Conservation (phyloP, 331 rosid genomes). For the Pyracantha coccinea region DNA sequence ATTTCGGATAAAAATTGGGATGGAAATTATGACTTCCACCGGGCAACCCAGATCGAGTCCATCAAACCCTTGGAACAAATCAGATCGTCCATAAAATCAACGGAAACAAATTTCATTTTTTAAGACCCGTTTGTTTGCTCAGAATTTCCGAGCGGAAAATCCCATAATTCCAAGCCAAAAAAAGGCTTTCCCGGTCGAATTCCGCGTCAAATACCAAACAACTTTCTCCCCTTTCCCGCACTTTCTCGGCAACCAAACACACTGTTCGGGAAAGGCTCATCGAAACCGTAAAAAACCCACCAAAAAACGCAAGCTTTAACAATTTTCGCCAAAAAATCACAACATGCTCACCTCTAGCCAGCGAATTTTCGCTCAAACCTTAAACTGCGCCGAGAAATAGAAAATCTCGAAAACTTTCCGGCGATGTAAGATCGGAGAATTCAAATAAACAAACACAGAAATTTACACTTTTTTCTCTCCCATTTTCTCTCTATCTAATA, state of each 20-base stretch:
- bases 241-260: not conserved
- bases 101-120: not conserved
- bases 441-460: constrained; percentile 13
- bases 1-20: not conserved
- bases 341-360: constrained; percentile 41
- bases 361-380: constrained; percentile 20
- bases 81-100: constrained; percentile 9
- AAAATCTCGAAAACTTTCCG: constrained; percentile 25
- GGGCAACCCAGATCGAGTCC: constrained; percentile 27
- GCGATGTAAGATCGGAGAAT: constrained; percentile 35
- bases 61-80: constrained; percentile 1
- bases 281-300: not conserved
- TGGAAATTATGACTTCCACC: not conserved
- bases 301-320: constrained; percentile 15
- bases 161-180: not conserved
- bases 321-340: constrained; percentile 7
- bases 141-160: not conserved
- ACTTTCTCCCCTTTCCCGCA: not conserved
- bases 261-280: constrained; percentile 9
- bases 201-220: constrained; percentile 2
- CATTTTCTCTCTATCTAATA: constrained; percentile 33
- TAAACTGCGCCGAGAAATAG: constrained; percentile 8
- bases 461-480: constrained; percentile 5
- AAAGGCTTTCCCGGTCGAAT: constrained; percentile 5
- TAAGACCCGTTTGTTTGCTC: not conserved